Evolutionary conservation across 2,329 filamentous ascomycete species (phyloP), one percentile per base, ranked within the genome.

Genomic region (Ophiostoma triangulosporum): DNA sequence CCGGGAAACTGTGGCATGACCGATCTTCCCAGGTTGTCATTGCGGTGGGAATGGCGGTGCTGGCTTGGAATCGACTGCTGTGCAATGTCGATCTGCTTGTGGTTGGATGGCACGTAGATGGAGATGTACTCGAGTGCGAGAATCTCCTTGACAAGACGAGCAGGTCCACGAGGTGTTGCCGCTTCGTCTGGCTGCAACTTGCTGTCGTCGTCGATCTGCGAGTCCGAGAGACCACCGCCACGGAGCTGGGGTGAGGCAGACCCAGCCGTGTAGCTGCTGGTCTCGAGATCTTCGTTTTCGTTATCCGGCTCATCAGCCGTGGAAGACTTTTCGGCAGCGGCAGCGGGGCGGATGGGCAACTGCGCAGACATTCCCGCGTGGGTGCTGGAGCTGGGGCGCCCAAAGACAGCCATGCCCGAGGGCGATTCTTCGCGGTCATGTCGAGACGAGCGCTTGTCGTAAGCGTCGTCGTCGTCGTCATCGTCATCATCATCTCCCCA

Each of bases 1-100:
- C 80, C 81, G 1, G 80, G 80, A 3, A 82, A 63, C 60, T 80
- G 71, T 0, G 73, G 72, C n/a, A 70, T 70, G 11, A 69, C 57
- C 1, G 73, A 75, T 35, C 61, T 65, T 0, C 62, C 54, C 62
- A 73, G 54, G 8, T 61, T 54, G 2, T 53, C 24, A 29, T 46
- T 29, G 53, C 57, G 14, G 12, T 31, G 48, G 11, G 29, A 24
- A 5, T 50, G 50, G 4, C 35, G 43, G 33, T 15, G 52, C 2
- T 29, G 35, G 3, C 27, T 31, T 8, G 53, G 51, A 4, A 32
- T 33, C 2, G 48, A 29, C 8, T 26, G 33, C 32, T 54, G 38
- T 0, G 65, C 60, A 6, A 72, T 61, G 22, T 71, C 63, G 26
- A 72, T 60, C 46, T 73, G 69, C 9, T 73, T 65, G 58, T 76